A percentile compares a stretch with the other conserved stretches of the same genome.
phyloP scores from a whole-genome alignment of 257 asterid genomes.

The Ophiorrhiza pumila region DNA sequence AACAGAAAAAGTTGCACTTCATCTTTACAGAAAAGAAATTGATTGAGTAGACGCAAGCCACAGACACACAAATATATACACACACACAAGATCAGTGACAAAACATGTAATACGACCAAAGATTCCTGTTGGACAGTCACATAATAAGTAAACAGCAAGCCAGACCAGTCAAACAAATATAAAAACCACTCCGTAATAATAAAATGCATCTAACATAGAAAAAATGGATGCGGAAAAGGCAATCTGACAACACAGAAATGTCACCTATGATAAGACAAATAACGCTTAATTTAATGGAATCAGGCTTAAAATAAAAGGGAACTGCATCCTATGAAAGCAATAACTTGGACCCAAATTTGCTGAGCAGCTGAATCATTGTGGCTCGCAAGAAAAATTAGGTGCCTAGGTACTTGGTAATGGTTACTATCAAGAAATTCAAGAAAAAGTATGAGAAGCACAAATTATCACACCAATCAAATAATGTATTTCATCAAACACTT shows the following conservation, averaged over 20 bases:
- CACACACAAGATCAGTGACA: no score
- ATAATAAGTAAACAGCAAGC: neutral
- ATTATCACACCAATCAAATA: conserved; percentile 7
- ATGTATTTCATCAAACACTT: no score
- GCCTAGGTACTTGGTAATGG: neutral
- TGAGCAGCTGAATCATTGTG: neutral
- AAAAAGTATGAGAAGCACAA: neutral
- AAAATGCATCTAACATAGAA: neutral
- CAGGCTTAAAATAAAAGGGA: neutral
- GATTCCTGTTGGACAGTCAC: no score
- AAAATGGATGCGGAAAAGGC: no score
- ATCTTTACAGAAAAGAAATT: no score
- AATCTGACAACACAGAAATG: neutral
- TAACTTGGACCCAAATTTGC: no score
- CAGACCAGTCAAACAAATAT: neutral
- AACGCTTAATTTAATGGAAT: neutral
- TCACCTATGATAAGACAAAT: neutral
- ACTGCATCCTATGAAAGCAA: neutral
- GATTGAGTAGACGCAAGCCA: no score
- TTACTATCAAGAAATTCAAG: neutral
- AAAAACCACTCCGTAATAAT: neutral
- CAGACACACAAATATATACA: no score
- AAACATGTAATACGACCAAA: no score
- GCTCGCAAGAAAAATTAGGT: neutral
- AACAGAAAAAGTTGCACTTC: no score